A percentile compares a stretch with the other conserved stretches of the same genome.
phyloP scores from a whole-genome alignment of 495 filamentous ascomycete genomes.

The Chaetomium fimeti region DNA sequence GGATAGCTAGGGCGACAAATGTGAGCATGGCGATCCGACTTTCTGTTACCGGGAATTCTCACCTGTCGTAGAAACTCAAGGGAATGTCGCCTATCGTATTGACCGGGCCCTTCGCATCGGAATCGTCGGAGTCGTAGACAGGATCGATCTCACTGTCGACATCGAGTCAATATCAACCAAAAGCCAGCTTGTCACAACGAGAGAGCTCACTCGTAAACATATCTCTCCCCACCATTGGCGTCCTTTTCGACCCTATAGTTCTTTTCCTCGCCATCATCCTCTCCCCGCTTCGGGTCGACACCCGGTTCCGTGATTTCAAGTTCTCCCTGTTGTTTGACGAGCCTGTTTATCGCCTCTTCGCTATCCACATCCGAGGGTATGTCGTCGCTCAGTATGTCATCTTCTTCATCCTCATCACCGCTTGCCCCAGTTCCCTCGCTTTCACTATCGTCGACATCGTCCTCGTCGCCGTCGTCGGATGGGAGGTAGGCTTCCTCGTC shows the following conservation, averaged over 20 bases:
- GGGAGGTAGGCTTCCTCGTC: conserved; percentile 32
- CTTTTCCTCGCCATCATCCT: conserved; percentile 42
- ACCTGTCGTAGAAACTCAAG: conserved; percentile 90
- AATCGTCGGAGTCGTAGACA: conserved; percentile 92
- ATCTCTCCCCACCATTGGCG: conserved; percentile 53
- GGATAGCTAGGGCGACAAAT: conserved; percentile 53
- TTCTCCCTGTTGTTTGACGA: conserved; percentile 27
- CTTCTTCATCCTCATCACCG: conserved; percentile 41
- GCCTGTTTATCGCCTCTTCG: conserved; percentile 39
- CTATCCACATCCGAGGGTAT: conserved; percentile 56
- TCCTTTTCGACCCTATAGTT: conserved; percentile 60
- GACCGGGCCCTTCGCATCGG: conserved; percentile 69
- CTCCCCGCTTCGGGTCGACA: conserved; percentile 35
- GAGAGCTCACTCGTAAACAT: conserved; percentile 54
- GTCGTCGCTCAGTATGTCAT: conserved; percentile 57
- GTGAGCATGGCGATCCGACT: background rate
- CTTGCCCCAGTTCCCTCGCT: conserved; percentile 25
- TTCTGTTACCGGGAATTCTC: background rate
- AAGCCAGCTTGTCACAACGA: background rate
- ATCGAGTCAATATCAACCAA: conserved; percentile 18
- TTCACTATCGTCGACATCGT: conserved; percentile 25
- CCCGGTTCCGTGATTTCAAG: conserved; percentile 36
- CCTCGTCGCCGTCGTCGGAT: conserved; percentile 26
- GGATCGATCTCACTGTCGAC: conserved; percentile 85
- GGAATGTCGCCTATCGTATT: conserved; percentile 98